These are phyloP conservation scores for Acacia crassicarpa DNA, from an alignment of 306 rosid genomes.

Conservation along the genomic window DNA sequence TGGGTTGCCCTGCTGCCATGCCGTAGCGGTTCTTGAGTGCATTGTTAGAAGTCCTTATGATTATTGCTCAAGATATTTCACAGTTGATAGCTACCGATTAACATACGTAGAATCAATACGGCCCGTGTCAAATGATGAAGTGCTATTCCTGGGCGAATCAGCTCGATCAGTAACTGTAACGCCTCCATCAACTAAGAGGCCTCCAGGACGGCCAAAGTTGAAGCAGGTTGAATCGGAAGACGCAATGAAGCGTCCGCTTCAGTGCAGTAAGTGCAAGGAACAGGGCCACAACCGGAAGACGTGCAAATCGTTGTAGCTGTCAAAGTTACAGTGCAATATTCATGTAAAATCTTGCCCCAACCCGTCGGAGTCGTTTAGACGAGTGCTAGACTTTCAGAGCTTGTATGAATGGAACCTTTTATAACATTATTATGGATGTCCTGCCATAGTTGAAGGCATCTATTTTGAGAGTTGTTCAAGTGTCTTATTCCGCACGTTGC, in stretches of 20 bases:
- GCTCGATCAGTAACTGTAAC: constrained; percentile 50
- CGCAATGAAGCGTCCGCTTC: constrained; percentile 82
- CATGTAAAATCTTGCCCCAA: neutral
- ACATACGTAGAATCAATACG: constrained; percentile 78
- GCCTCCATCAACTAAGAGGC: constrained; percentile 91
- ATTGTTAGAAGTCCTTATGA: constrained; percentile 70
- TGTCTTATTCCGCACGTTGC: neutral
- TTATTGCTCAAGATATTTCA: constrained; percentile 79
- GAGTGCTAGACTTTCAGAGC: neutral
- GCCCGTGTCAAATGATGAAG: constrained; percentile 75
- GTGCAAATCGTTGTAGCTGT: constrained; percentile 53
- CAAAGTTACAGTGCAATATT: neutral
- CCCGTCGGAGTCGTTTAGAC: neutral
- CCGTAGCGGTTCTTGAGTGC: constrained; percentile 73
- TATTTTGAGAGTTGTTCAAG: neutral
- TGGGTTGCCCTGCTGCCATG: constrained; percentile 94
- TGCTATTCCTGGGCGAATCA: constrained; percentile 47
- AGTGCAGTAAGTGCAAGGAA: constrained; percentile 91
- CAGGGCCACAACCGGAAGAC: constrained; percentile 98
- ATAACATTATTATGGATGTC: neutral
- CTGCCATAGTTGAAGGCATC: neutral
- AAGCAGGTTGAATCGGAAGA: constrained; percentile 72
- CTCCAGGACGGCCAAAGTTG: constrained; percentile 91
- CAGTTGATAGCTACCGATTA: constrained; percentile 58
- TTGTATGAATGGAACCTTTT: neutral